phyloP scores from a whole-genome alignment of 495 filamentous ascomycete genomes.

The Tuber borchii region DNA sequence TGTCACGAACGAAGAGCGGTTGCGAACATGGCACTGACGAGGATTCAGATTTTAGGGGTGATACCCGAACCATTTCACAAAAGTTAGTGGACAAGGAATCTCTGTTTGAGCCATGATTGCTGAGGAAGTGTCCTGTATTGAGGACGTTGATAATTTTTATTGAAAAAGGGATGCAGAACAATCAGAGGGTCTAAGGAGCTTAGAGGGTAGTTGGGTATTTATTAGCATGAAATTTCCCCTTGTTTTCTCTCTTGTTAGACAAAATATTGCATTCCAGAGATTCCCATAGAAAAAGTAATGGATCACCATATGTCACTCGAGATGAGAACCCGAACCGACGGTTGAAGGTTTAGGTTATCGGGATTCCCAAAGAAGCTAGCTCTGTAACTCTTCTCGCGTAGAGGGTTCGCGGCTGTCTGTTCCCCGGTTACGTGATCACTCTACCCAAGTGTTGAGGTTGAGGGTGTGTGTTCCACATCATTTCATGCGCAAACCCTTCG shows the following conservation, averaged over 20 bases:
- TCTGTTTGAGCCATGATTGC: background rate
- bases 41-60: background rate
- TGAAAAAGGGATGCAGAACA: background rate
- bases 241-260: background rate
- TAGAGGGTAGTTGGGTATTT: background rate
- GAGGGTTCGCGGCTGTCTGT: too few species aligned
- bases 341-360: background rate
- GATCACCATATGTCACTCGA: background rate
- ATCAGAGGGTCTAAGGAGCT: background rate
- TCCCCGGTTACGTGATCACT: too few species aligned
- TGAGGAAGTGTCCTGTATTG: background rate
- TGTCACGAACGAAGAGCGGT: background rate
- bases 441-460: background rate
- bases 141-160: background rate
- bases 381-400: too few species aligned
- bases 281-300: background rate
- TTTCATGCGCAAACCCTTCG: background rate
- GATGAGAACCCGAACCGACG: background rate
- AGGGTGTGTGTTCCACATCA: background rate
- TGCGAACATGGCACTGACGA: background rate
- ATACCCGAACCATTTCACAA: background rate
- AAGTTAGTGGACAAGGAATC: background rate
- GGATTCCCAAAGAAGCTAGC: background rate
- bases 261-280: background rate
- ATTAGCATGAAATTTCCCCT: background rate